phyloP scores from a whole-genome alignment of 2,329 filamentous ascomycete genomes.

The Ophioceras dolichostomum region DNA sequence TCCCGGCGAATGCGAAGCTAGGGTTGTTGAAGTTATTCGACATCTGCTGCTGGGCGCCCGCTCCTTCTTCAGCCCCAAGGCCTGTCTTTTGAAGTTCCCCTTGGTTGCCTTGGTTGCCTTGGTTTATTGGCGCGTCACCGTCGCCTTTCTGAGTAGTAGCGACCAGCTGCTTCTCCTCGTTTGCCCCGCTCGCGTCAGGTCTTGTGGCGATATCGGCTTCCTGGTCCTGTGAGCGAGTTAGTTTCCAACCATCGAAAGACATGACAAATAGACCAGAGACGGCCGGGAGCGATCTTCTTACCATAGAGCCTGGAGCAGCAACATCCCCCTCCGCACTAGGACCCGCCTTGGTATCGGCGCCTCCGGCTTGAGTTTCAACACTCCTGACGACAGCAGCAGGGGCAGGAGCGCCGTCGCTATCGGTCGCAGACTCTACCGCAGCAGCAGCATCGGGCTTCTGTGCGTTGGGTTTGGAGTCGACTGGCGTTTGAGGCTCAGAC shows the following conservation, averaged over 20 bases:
- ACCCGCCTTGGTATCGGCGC: too few relatives aligned
- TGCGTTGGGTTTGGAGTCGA: constrained; percentile 20
- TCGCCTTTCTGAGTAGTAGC: background rate
- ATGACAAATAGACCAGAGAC: too few relatives aligned
- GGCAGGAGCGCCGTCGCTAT: background rate
- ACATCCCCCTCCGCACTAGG: too few relatives aligned
- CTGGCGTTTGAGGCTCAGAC: constrained; percentile 23
- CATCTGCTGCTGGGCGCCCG: constrained; percentile 1
- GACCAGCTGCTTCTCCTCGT: constrained; percentile 2
- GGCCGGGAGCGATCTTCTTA: too few relatives aligned
- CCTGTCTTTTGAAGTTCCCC: background rate
- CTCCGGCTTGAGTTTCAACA: too few relatives aligned
- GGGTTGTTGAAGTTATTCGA: constrained; percentile 2
- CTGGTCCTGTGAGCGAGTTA: too few relatives aligned
- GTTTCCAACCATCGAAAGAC: too few relatives aligned
- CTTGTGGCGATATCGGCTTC: too few relatives aligned
- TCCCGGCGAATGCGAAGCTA: constrained; percentile 20
- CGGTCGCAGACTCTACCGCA: background rate
- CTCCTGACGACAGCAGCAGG: too few relatives aligned
- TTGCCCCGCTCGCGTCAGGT: too few relatives aligned
- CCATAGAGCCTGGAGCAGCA: too few relatives aligned
- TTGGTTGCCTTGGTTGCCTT: background rate
- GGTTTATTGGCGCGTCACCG: constrained; percentile 2
- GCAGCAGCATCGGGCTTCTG: background rate
- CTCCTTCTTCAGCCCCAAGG: constrained; percentile 1